Percentiles rank a stretch among this genome's conserved stretches.
Evolutionary conservation across 768 basidiomycete species (phyloP).

Genomic region (Suillus subaureus): DNA sequence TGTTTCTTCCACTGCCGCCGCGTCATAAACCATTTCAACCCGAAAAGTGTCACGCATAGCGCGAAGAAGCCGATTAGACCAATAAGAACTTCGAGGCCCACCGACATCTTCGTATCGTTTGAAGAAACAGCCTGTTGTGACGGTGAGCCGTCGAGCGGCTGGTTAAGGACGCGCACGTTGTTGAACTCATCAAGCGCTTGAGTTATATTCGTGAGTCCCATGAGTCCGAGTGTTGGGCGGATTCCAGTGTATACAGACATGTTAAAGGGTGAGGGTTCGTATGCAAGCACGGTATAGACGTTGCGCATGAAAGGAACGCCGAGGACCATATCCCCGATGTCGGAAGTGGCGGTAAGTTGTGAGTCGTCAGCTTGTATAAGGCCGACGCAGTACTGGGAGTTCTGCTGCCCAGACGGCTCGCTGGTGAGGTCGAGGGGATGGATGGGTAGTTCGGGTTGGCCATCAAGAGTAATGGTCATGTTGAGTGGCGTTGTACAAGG

Average conservation of each 20-base stretch:
- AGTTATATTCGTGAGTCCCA: constrained; percentile 63
- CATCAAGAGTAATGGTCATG: constrained; percentile 66
- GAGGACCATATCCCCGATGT: constrained; percentile 70
- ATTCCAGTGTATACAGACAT: constrained; percentile 20
- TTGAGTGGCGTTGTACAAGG: constrained; percentile 74
- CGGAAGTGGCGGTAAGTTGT: constrained; percentile 38
- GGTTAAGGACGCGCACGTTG: constrained; percentile 65
- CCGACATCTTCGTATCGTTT: constrained; percentile 42
- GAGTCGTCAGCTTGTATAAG: constrained; percentile 62
- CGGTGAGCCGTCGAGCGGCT: constrained; percentile 45
- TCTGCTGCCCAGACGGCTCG: constrained; percentile 44
- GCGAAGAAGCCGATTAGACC: constrained; percentile 60
- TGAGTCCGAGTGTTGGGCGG: constrained; percentile 56
- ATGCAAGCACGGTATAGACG: constrained; percentile 77
- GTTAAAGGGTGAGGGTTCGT: constrained; percentile 52
- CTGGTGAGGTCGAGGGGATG: constrained; percentile 78
- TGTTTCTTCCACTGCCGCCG: constrained; percentile 37
- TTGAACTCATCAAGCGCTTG: constrained; percentile 68
- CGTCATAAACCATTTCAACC: constrained; percentile 50
- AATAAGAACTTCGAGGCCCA: constrained; percentile 67
- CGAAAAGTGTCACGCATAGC: constrained; percentile 56
- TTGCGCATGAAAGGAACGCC: constrained; percentile 80
- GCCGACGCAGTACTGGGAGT: constrained; percentile 56
- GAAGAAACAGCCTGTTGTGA: constrained; percentile 12
- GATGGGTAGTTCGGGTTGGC: constrained; percentile 55